These are phyloP conservation scores for Tolypocladium guangdongense DNA, from an alignment of 2,329 filamentous ascomycete genomes.

Conservation along the genomic window DNA sequence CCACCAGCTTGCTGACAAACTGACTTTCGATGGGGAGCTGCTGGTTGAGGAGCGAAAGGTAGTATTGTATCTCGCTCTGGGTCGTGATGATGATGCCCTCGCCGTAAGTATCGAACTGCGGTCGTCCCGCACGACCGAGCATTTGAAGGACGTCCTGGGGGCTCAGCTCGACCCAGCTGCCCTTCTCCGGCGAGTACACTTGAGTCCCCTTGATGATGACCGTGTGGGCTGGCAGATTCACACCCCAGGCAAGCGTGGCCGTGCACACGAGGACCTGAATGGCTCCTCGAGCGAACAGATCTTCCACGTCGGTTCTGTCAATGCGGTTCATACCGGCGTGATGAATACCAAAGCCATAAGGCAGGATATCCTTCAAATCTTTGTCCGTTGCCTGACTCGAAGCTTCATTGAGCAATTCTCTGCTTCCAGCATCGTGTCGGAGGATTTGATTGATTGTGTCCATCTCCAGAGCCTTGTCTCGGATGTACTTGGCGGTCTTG, in stretches of 20 bases:
- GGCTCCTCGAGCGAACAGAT: conserved; percentile 81
- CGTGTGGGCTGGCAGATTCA: conserved; percentile 93
- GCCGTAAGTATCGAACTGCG: conserved; percentile 94
- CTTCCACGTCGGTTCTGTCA: conserved; percentile 92
- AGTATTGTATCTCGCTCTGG: conserved; percentile 91
- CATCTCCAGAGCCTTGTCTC: conserved; percentile 92
- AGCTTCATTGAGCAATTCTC: conserved; percentile 80
- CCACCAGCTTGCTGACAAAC: conserved; percentile 81
- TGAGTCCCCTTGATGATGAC: conserved; percentile 99
- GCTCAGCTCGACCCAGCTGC: conserved; percentile 95
- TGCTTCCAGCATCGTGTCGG: conserved; percentile 80
- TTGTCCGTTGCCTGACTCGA: conserved; percentile 71
- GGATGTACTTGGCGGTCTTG: conserved; percentile 91
- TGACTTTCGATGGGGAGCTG: conserved; percentile 97
- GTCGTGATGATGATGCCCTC: conserved; percentile 98
- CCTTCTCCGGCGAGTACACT: conserved; percentile 96
- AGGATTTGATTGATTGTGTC: conserved; percentile 96
- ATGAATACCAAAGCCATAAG: conserved; percentile 96
- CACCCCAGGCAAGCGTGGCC: conserved; percentile 97
- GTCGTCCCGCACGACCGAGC: conserved; percentile 92
- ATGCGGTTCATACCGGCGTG: conserved; percentile 93
- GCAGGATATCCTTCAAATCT: conserved; percentile 86
- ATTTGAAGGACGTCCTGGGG: conserved; percentile 97
- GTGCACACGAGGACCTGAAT: conserved; percentile 96
- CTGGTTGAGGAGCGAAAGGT: conserved; percentile 90